These are phyloP conservation scores for Baorangia bicolor DNA, from an alignment of 768 basidiomycete species.

Conservation along the genomic window DNA sequence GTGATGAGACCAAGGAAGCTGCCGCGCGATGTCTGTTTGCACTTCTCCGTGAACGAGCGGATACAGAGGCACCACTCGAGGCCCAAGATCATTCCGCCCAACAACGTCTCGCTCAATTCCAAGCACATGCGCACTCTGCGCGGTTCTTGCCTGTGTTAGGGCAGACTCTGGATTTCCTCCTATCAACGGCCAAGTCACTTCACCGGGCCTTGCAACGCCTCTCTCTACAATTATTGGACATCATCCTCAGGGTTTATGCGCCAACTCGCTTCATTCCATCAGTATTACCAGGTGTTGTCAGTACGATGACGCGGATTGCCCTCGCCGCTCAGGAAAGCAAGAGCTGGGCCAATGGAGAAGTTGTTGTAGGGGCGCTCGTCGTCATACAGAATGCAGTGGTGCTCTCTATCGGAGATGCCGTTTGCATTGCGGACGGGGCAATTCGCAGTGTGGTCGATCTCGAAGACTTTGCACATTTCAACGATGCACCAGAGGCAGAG, in stretches of 20 bases:
- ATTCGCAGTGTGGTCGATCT: conserved; percentile 54
- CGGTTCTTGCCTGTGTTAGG: conserved; percentile 77
- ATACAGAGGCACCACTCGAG: conserved; percentile 41
- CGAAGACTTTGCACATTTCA: conserved; percentile 55
- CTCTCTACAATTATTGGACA: conserved; percentile 57
- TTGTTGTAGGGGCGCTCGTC: conserved; percentile 55
- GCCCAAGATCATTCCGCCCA: conserved; percentile 10
- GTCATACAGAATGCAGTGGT: conserved; percentile 57
- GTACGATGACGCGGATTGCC: conserved; percentile 69
- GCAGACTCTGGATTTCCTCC: conserved; percentile 75
- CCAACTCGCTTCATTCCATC: conserved; percentile 57
- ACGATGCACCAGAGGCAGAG: conserved; percentile 11
- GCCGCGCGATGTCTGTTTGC: conserved; percentile 65
- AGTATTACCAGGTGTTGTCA: conserved; percentile 82
- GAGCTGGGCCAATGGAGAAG: conserved; percentile 73
- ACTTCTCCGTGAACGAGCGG: conserved; percentile 54
- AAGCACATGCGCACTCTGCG: conserved; percentile 38
- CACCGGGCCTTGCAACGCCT: conserved; percentile 59
- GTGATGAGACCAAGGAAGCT: conserved; percentile 81
- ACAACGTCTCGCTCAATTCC: conserved; percentile 40
- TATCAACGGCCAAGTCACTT: conserved; percentile 55
- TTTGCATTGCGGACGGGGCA: conserved; percentile 62
- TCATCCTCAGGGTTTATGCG: conserved; percentile 50
- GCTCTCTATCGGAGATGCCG: conserved; percentile 61
- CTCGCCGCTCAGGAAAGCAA: conserved; percentile 52